Percentiles rank a stretch among this genome's conserved stretches.
These are phyloP conservation scores for Urtica urens DNA, from an alignment of 306 rosid species.

Conservation along the genomic window DNA sequence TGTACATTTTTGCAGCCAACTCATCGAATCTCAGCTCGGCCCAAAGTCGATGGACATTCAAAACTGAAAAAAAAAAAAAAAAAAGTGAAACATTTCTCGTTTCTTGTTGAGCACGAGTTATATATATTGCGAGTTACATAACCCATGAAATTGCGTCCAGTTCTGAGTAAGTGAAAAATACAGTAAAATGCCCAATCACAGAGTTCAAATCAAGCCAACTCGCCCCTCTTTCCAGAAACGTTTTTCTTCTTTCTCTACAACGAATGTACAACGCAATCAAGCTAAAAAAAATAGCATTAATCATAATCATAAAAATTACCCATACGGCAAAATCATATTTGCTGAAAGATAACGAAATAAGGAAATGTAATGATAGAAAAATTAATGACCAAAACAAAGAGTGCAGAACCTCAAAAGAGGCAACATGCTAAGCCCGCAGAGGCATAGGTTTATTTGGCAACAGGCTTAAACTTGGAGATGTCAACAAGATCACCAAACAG, in stretches of 20 bases:
- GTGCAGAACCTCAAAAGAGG: not conserved
- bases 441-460: conserved; percentile 56
- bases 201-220: conserved; percentile 19
- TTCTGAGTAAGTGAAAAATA: not conserved
- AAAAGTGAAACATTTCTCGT: not conserved
- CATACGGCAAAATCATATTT: conserved; percentile 20
- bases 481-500: conserved; percentile 92
- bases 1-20: no score
- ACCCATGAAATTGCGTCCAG: no score
- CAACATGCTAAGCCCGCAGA: conserved; percentile 12
- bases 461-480: conserved; percentile 71
- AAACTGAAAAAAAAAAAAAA: no score
- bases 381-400: conserved; percentile 25
- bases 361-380: conserved; percentile 6
- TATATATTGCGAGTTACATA: no score
- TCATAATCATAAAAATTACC: conserved; percentile 20
- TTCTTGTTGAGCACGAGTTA: no score
- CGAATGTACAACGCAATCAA: conserved; percentile 53
- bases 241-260: conserved; percentile 27
- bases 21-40: no score
- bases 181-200: not conserved
- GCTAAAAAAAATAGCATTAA: conserved; percentile 17
- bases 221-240: conserved; percentile 13
- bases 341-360: conserved; percentile 14
- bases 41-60: no score